These are phyloP conservation scores for Lanmaoa rubissima DNA, from an alignment of 768 basidiomycete genomes.

Conservation along the genomic window DNA sequence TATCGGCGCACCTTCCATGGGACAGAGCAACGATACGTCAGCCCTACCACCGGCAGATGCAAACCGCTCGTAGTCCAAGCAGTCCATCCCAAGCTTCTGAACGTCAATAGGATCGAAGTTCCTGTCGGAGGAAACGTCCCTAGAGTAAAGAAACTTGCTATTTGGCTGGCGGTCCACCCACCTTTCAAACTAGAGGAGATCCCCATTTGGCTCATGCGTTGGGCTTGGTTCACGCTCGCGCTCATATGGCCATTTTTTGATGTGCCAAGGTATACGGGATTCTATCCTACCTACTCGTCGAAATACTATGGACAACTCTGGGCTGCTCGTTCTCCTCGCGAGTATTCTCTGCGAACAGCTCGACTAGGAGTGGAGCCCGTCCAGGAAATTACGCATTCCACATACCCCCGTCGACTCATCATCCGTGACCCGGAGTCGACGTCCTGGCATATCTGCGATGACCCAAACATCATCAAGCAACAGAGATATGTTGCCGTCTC, in stretches of 20 bases:
- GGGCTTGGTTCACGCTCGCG: conserved; percentile 17
- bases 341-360: conserved; percentile 17
- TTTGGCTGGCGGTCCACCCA: conserved; percentile 13
- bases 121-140: neutral
- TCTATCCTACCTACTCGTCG: conserved; percentile 19
- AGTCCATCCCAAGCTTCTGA: conserved; percentile 7
- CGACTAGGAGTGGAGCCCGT: conserved; percentile 2
- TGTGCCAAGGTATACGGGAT: neutral
- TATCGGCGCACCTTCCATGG: conserved; percentile 16
- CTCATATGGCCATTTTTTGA: conserved; percentile 16
- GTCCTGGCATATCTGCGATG: conserved; percentile 3
- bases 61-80: conserved; percentile 26
- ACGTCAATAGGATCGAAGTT: neutral
- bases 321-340: conserved; percentile 21
- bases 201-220: conserved; percentile 13
- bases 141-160: conserved; percentile 12
- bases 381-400: conserved; percentile 7
- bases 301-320: conserved; percentile 25
- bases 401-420: conserved; percentile 17
- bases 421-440: conserved; percentile 5
- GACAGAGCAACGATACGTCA: conserved; percentile 21
- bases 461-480: conserved; percentile 2
- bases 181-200: neutral
- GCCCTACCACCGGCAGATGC: conserved; percentile 22
- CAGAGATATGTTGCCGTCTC: conserved; percentile 23